Percentiles rank a stretch among this genome's conserved stretches.
These are phyloP conservation scores for Fusarium clavum DNA, from an alignment of 2,329 filamentous ascomycete genomes.

Conservation along the genomic window DNA sequence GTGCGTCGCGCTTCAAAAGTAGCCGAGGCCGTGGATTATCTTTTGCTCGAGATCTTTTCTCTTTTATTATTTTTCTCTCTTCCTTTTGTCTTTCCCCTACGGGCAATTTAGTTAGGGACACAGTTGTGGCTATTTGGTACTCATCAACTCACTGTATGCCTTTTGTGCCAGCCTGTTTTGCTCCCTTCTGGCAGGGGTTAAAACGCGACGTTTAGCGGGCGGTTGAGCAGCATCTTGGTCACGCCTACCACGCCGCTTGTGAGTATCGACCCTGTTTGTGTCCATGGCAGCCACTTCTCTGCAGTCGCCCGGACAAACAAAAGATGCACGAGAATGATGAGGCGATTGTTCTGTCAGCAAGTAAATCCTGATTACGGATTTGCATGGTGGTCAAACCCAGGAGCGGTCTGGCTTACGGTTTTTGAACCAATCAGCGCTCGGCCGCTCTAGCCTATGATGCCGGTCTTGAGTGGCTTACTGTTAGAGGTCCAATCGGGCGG, in stretches of 20 bases:
- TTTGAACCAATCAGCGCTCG: constrained; percentile 23
- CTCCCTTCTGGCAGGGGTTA: constrained; percentile 42
- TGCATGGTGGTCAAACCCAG: constrained; percentile 9
- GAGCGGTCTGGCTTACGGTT: constrained; percentile 38
- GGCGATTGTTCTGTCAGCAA: background rate
- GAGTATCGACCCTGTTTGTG: background rate
- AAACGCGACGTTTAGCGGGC: constrained; percentile 14
- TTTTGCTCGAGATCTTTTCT: background rate
- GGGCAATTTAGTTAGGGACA: fast-evolving
- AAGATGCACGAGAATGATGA: background rate
- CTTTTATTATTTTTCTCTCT: background rate
- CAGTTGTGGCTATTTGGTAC: fast-evolving
- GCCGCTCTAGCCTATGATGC: background rate
- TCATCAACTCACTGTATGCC: constrained; percentile 35
- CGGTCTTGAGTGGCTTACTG: constrained; percentile 18
- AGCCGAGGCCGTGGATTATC: background rate
- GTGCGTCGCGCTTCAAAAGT: background rate
- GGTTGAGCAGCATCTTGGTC: background rate
- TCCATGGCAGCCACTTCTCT: background rate
- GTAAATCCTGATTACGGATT: background rate
- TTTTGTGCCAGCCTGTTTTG: constrained; percentile 45
- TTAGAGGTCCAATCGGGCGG: background rate
- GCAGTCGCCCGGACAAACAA: background rate
- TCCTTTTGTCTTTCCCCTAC: constrained; percentile 39
- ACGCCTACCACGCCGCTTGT: background rate